Evolutionary conservation across 768 basidiomycete species (phyloP).

Genomic region (Boletus eberwhitei): DNA sequence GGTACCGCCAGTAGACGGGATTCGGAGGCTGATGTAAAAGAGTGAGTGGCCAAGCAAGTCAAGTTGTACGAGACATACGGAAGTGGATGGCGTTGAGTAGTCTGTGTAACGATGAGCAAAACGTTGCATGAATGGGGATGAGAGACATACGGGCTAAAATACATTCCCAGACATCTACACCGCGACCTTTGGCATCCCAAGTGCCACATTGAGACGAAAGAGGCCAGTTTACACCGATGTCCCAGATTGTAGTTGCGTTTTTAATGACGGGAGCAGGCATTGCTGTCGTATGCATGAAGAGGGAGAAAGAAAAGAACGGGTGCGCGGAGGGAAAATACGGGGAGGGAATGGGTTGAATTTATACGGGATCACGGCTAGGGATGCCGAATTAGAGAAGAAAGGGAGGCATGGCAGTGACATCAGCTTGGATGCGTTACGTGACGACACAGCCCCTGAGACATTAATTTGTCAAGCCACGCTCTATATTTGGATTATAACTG

Average conservation of each 20-base stretch:
- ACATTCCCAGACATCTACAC: conserved; percentile 78
- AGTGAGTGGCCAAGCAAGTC: background rate
- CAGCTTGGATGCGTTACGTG: conserved; percentile 25
- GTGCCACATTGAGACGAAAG: conserved; percentile 66
- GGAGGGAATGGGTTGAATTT: conserved; percentile 22
- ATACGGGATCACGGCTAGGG: conserved; percentile 24
- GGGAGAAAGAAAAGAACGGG: background rate
- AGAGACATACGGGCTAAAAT: conserved; percentile 52
- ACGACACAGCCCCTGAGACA: conserved; percentile 28
- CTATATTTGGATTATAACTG: conserved; percentile 13
- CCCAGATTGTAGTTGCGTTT: conserved; percentile 71
- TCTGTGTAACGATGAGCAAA: conserved; percentile 39
- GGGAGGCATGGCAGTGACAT: conserved; percentile 32
- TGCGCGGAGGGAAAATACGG: conserved; percentile 5
- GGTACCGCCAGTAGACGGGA: conserved; percentile 43
- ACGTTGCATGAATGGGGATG: background rate
- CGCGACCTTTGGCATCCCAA: conserved; percentile 63
- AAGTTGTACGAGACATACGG: conserved; percentile 22
- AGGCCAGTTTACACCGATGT: conserved; percentile 62
- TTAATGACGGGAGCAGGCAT: conserved; percentile 42
- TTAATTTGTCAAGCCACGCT: conserved; percentile 10
- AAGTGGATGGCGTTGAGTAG: conserved; percentile 53
- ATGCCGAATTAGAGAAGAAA: conserved; percentile 30
- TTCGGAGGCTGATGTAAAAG: conserved; percentile 40
- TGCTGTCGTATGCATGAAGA: conserved; percentile 20